Base-by-base conservation (phyloP, 805 yeast genomes). In the Zygoascus flipseniorum region DNA sequence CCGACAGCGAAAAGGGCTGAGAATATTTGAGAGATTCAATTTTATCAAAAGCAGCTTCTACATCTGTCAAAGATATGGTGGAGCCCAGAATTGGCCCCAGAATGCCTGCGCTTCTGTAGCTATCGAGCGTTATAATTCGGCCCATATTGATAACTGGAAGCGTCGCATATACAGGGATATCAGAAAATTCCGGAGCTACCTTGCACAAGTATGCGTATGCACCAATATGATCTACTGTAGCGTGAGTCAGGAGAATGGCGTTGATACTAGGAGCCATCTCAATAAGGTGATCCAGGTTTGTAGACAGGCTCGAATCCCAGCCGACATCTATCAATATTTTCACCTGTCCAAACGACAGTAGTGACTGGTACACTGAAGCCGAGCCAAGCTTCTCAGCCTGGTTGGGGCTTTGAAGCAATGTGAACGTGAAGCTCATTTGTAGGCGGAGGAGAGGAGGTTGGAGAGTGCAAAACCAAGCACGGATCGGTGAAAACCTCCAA, bases 71-170 rank as follows among this genome's bases (percentile, higher is more conserved):
- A 57, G 87, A 92, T 57, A 85, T 67, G 8, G 74, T 61, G 2
- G 86, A 80, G 13, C 69, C 52, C 76, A 56, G 51, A 46, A 64
- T 70, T 0, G 96, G 92, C 0, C 97, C 97, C 42, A 86, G 70
- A 0, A 89, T 63, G 1, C 97, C 96, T 14, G 68, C 68, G 2
- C 86, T 71, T 56, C 95, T 70, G 65, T 89, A 93, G 31, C 79
- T 72, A 60, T 93, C 99, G n/a, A 87, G 79, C 0, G 95, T 85
- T 5, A 95, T 75, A 16, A 88, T 80, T 60, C 95, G 76, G 0
- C 97, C 98, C 62, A 93, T 71, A 62, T 88, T 90, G 11, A 84
- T 76, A 1, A 90, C 86, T 0, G 99, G 98, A n/a, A 89, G 69
- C 0, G 99, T 92, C 0, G 97, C 81, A 65, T 86, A 93, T 0